These are phyloP conservation scores for Durio zibethinus DNA, from an alignment of 345 rosid species.

Conservation along the genomic window DNA sequence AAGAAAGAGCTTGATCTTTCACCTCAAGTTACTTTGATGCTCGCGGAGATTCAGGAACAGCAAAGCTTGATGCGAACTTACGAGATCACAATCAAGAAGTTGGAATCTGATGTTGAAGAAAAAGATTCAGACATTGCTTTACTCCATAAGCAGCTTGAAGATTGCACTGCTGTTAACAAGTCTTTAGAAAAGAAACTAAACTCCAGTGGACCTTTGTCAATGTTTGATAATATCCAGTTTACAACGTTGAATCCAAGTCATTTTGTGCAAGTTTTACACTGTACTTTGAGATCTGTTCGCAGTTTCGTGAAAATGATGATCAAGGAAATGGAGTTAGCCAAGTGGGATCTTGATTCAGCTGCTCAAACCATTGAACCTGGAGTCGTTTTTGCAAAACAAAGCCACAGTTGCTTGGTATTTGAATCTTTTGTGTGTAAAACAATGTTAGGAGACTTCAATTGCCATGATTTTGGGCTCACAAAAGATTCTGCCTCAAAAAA, in stretches of 20 bases:
- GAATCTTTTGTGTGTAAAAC: constrained; percentile 71
- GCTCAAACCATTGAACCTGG: constrained; percentile 53
- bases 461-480: constrained; percentile 34
- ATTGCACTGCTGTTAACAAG: constrained; percentile 35
- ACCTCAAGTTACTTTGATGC: constrained; percentile 80
- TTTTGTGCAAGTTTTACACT: constrained; percentile 56
- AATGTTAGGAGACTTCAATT: constrained; percentile 63
- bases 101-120: constrained; percentile 46
- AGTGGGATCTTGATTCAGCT: constrained; percentile 84
- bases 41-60: constrained; percentile 93
- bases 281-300: constrained; percentile 49
- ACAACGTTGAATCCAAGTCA: constrained; percentile 39
- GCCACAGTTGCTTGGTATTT: constrained; percentile 58
- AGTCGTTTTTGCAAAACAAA: constrained; percentile 33
- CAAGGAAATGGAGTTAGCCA: constrained; percentile 77
- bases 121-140: constrained; percentile 41
- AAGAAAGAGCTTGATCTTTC: constrained; percentile 74
- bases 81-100: constrained; percentile 72
- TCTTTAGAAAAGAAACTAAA: constrained; percentile 60
- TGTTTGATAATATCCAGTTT: constrained; percentile 47
- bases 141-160: constrained; percentile 39
- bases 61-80: constrained; percentile 91
- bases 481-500: constrained; percentile 12
- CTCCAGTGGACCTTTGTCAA: constrained; percentile 57
- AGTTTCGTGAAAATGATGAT: constrained; percentile 63